Evolutionary conservation across 352 stramenopile species (phyloP), one percentile per base, ranked within the genome.

Genomic region (Globisporangium spinosum): DNA sequence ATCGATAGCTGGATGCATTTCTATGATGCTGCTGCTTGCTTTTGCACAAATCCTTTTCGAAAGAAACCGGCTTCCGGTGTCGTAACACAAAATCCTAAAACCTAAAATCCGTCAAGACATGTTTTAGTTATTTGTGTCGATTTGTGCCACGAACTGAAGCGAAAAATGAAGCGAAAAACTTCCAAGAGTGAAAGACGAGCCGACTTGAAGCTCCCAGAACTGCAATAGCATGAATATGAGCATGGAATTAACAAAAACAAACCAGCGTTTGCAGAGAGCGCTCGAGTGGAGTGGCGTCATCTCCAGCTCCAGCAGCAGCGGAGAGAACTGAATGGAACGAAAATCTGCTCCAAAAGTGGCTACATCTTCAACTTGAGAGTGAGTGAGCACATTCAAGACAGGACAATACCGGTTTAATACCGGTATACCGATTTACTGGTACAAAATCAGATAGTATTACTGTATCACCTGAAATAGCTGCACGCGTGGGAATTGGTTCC

Each of bases 191-290:
- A 47, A 47, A 49, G 57, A 62, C 27, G 34, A 51, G 57, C 57
- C 57, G 57, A 51, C 29, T 62, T 62, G 57, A 62, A 62, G 57
- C 40, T 62, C n/a, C 57, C 40, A 38, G 20, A 62, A 62, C 29
- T 62, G 57, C 57, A 62, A 62, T 20, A 38, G 32, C 32, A 38
- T 38, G 38, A 20, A 0, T 15, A 49, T 49, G 38, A 20, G 3
- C 40, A 49, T 49, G 40, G 8, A 5, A 45, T 45, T 45, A 17
- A 17, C 38, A 15, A 45, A 45, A 17, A 17, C 38, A 20, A 12
- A 17, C 12, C 3, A 20, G 3, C 2, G 12, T 49, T 49, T 22
- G 40, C 40, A 49, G 40, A 49, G 40, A 49, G 38, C 38, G 4
- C 38, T 15, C 3, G 40, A 49, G 40, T 45, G 38, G 9, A 45